Evolutionary conservation across 192 early-diverging fungal species (phyloP), one percentile per base, ranked within the genome.

Genomic region (Gryganskiella cystojenkinii): DNA sequence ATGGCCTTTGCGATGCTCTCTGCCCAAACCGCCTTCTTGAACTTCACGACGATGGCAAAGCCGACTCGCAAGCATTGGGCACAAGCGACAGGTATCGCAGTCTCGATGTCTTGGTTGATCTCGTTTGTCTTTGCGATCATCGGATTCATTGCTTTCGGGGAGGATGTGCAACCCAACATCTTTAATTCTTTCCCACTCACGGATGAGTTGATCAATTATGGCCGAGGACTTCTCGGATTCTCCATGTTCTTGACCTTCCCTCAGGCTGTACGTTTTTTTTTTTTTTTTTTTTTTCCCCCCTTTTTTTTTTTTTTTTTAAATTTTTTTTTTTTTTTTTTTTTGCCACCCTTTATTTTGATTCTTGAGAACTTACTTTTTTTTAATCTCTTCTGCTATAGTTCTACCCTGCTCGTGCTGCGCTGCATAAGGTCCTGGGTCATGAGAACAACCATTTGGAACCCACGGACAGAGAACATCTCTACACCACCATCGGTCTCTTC

Each of bases 1-100:
- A 89, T 90, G 73, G 84, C 89, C 0, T 92, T 92, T 61, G 88
- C 90, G 3, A 90, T 89, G 78, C 82, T 87, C 15, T 90, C 87
- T 34, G 69, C 88, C 24, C 90, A 92, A 58, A 75, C 72, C n/a
- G 83, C 82, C 15, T 90, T 85, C 59, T 81, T 83, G 61, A 89
- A 82, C 47, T 92, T 86, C 59, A 59, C 80, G 44, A 84, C 89
- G 0, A 68, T 88, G 61, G 51, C 67, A 10, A 53, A 83, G 33
- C 85, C 85, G 46, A 79, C 84, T 2, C 56, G 83, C 5, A 43
- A 24, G 3, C 75, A 69, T 15, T 92, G 90, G 90, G 53, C 56
- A 8, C 73, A 56, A 31, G 84, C 87, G 0, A 80, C 86, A 0
- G 60, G 56, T 13, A 81, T 88, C 62, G 87, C 90, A 17, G 83